Base-by-base conservation (phyloP, 257 asterid species). In the Thymus quinquecostatus region DNA sequence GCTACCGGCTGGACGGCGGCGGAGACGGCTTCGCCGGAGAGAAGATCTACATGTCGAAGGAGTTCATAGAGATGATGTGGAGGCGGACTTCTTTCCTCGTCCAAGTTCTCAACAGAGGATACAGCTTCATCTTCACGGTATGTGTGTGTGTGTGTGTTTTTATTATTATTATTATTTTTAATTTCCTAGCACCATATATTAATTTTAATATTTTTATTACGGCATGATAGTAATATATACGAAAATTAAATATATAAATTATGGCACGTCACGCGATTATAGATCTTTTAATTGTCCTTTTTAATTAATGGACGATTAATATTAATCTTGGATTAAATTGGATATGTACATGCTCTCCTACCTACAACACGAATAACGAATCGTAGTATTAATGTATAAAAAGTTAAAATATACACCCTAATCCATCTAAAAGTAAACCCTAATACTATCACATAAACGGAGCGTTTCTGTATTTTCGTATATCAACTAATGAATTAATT, bases 41-140 rank as follows among this genome's bases (percentile, higher is more conserved):
- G 60, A 85, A 84, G 82, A 6, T 88, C 0, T 90, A 79, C 70
- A 87, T 90, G 97, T 79, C 93, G 5, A 49, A 60, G 0, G 93
- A 74, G 68, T 92, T 90, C 53, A 86, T 90, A 62, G 85, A 84
- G 76, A 90, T 92, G 98, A 92, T 90, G 98, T 92, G 98, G 98
- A 47, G 83, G 40, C 75, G 97, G 80, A 90, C 97, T 4, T 30
- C 0, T 7, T 87, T 90, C 53, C 79, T 92, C 0, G 14, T 86
- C 1, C 77, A 79, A 9, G 95, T 92, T 10, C 85, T 92, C 4
- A 80, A 79, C 51, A 81, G 80, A 32, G 97, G 96, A 4, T 86
- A 86, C 69, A 86, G 73, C 69, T 90, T 90, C 87, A 79, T 92
- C 13, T 90, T 92, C 85, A 84, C 98, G 79, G 97, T 90, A 79